These are phyloP conservation scores for Lojkania enalia DNA, from an alignment of 2,329 filamentous ascomycete genomes.

Conservation along the genomic window DNA sequence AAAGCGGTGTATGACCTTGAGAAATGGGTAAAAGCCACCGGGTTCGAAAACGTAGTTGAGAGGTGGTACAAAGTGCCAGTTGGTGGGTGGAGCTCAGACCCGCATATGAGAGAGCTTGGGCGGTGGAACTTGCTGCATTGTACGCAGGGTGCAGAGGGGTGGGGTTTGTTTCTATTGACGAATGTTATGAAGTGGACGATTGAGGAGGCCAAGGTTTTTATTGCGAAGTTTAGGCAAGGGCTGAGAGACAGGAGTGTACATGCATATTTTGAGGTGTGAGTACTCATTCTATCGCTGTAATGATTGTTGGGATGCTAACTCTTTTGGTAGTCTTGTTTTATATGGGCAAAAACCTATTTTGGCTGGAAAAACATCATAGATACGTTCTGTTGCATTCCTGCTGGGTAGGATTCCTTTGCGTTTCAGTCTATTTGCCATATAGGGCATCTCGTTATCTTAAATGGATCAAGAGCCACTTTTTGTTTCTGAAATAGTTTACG, in stretches of 20 bases:
- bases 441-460: too few relatives aligned
- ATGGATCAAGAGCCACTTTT: too few relatives aligned
- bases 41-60: conserved; percentile 33
- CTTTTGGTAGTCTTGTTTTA: too few relatives aligned
- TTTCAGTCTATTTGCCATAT: too few relatives aligned
- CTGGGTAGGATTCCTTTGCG: too few relatives aligned
- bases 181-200: conserved; percentile 40
- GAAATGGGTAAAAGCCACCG: conserved; percentile 27
- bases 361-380: too few relatives aligned
- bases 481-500: too few relatives aligned
- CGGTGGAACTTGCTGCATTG: conserved; percentile 37
- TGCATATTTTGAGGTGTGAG: conserved; percentile 33
- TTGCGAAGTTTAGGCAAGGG: conserved; percentile 37
- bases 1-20: conserved; percentile 32
- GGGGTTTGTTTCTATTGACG: conserved; percentile 33
- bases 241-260: conserved; percentile 36
- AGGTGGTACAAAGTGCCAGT: conserved; percentile 35
- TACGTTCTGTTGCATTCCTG: too few relatives aligned
- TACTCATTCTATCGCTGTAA: too few relatives aligned
- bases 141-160: conserved; percentile 31
- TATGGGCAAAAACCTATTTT: too few relatives aligned
- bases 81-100: conserved; percentile 32
- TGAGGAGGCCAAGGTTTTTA: conserved; percentile 51
- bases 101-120: conserved; percentile 38
- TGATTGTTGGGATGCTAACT: too few relatives aligned